phyloP scores from a whole-genome alignment of 768 basidiomycete species.

The Tephrocybe sp. region DNA sequence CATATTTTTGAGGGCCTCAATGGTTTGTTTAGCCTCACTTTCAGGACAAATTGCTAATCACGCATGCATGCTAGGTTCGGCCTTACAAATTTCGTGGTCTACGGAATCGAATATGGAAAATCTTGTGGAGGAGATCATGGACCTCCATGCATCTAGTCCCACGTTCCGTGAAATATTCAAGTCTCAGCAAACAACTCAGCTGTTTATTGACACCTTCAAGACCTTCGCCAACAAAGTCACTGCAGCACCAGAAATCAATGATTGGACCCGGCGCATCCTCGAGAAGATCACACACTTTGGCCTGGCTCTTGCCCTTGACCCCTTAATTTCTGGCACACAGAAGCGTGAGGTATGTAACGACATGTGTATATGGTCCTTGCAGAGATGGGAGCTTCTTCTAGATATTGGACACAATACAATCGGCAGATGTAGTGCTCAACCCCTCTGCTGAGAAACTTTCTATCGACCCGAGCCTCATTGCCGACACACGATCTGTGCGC shows the following conservation, averaged over 20 bases:
- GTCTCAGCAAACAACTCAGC: constrained; percentile 66
- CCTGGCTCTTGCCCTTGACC: constrained; percentile 64
- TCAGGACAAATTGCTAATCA: background rate
- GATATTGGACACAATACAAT: constrained; percentile 62
- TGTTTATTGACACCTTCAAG: constrained; percentile 67
- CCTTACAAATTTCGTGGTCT: constrained; percentile 26
- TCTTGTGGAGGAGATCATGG: constrained; percentile 68
- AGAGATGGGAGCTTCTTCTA: constrained; percentile 16
- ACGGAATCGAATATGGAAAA: constrained; percentile 50
- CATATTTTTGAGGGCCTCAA: constrained; percentile 28
- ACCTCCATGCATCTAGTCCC: constrained; percentile 60
- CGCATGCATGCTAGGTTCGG: constrained; percentile 10
- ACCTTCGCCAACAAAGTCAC: constrained; percentile 49
- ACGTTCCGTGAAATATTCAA: constrained; percentile 75
- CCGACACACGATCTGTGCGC: constrained; percentile 50
- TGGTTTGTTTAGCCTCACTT: constrained; percentile 18
- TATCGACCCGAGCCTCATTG: constrained; percentile 55
- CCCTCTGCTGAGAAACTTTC: constrained; percentile 44
- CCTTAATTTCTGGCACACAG: constrained; percentile 58
- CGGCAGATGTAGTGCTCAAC: constrained; percentile 51
- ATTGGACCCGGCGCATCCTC: constrained; percentile 50
- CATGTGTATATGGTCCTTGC: background rate
- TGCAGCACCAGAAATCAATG: constrained; percentile 36
- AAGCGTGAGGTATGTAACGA: constrained; percentile 69
- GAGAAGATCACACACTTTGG: constrained; percentile 76